These are phyloP conservation scores for Diaporthe sp. DNA, from an alignment of 2,329 filamentous ascomycete species.

Conservation along the genomic window DNA sequence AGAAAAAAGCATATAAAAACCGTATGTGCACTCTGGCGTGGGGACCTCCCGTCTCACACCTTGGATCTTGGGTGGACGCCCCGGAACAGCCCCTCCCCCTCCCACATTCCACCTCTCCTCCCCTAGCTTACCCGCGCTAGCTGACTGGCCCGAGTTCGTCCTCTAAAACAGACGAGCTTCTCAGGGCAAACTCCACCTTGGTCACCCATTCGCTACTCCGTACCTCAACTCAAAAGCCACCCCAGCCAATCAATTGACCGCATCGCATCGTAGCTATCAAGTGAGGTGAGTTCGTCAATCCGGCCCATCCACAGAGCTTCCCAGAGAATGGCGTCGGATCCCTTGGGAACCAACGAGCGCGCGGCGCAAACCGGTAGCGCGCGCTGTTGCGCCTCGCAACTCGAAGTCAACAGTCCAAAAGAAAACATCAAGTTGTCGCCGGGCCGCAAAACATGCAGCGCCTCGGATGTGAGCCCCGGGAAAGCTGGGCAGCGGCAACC, in stretches of 20 bases:
- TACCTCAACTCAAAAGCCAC: conserved; percentile 32
- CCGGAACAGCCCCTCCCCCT: conserved; percentile 25
- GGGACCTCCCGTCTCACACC: conserved; percentile 10
- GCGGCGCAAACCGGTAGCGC: conserved; percentile 3
- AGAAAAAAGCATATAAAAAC: conserved; percentile 10
- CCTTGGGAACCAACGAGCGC: conserved; percentile 11
- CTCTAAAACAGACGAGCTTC: conserved; percentile 33
- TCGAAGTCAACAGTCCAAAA: conserved; percentile 33
- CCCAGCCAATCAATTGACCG: conserved; percentile 35
- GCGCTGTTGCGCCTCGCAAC: conserved; percentile 22
- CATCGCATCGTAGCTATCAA: conserved; percentile 32
- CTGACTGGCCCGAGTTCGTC: conserved; percentile 34
- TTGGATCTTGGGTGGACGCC: conserved; percentile 6
- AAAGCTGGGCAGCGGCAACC: neutral
- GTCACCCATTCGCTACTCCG: conserved; percentile 32
- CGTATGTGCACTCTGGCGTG: conserved; percentile 2
- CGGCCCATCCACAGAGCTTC: conserved; percentile 12
- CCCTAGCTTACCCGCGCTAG: conserved; percentile 14
- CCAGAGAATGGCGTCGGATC: neutral
- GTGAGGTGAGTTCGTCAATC: conserved; percentile 33
- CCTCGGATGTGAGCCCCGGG: neutral
- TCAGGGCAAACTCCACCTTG: conserved; percentile 36
- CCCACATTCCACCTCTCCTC: conserved; percentile 8
- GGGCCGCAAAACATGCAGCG: conserved; percentile 9
- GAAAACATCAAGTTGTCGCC: conserved; percentile 19